A percentile compares a stretch with the other conserved stretches of the same genome.
phyloP scores from a whole-genome alignment of 208 protist genomes.

The Naegleria fowleri region DNA sequence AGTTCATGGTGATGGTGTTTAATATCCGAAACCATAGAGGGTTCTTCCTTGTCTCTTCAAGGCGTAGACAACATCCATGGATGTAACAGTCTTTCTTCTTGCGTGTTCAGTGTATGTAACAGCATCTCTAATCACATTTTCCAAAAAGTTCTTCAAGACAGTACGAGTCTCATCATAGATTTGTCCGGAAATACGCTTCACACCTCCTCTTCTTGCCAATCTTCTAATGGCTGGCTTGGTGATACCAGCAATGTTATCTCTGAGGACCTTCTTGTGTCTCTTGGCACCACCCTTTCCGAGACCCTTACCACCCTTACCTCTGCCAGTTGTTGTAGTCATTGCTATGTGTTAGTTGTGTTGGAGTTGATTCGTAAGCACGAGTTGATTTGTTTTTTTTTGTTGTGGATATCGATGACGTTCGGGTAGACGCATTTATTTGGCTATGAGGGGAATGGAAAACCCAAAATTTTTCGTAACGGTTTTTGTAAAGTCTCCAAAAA shows the following conservation, averaged over 20 bases:
- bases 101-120: constrained; percentile 73
- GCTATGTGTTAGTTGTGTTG: background rate
- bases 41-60: constrained; percentile 74
- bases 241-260: constrained; percentile 74
- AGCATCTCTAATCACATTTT: constrained; percentile 67
- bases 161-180: constrained; percentile 62
- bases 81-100: constrained; percentile 68
- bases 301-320: constrained; percentile 28
- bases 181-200: constrained; percentile 68
- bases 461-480: too few relatives aligned
- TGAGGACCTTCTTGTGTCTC: constrained; percentile 71
- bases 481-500: too few relatives aligned
- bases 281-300: constrained; percentile 41
- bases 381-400: background rate
- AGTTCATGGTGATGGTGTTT: background rate
- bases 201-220: constrained; percentile 77
- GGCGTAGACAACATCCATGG: constrained; percentile 71
- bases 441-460: too few relatives aligned
- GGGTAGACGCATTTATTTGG: too few relatives aligned
- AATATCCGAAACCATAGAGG: constrained; percentile 72
- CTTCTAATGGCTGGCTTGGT: constrained; percentile 73
- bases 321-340: constrained; percentile 10
- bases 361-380: background rate
- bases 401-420: background rate
- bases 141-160: constrained; percentile 70